Base-by-base conservation (phyloP, 495 filamentous ascomycete species). In the Baudoinia panamericana region DNA sequence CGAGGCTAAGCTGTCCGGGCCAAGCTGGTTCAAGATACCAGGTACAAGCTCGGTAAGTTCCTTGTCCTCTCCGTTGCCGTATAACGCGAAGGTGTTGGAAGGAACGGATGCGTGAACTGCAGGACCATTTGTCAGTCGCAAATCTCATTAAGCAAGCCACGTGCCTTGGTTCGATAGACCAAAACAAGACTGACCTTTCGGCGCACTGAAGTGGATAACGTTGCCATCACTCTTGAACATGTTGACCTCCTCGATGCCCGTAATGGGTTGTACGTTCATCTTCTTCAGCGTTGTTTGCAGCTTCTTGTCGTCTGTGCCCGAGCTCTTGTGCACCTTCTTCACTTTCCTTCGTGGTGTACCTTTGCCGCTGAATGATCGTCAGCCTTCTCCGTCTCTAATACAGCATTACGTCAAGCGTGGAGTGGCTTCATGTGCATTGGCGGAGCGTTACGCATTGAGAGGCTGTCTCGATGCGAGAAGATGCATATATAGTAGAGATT, bases 171-270 rank as follows among this genome's bases (percentile, higher is more conserved):
- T 13, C 15, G 13, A 16, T 4, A 11, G n/a, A n/a, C n/a, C n/a
- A n/a, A n/a, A n/a, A n/a, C n/a, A n/a, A n/a, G 20, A 69, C 70
- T 54, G 63, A 96, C 90, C 90, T 69, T 93, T 95, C 38, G 90
- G 90, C 50, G 82, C 82, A 56, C 83, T 76, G 63, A 97, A 97
- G 75, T 97, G 90, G 61, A 97, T 96, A 63, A 97, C 90, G 65
- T 97, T 97, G 55, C 90, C 90, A 57, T 97, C 90, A 63, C 82
- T 80, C 76, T 96, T 97, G 78, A 96, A 96, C 92, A 96, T 97
- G 76, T 97, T 97, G 60, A 97, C 90, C 70, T 97, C 90, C 76
- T 97, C 90, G 55, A 97, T 96, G 41, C 80, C 84, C 72, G 93
- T 87, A 68, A 97, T 94, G 56, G 90, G 60, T 55, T 63, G 60